Conservation (phyloP, 2,329 filamentous ascomycete genomes). For the Conoideocrella luteorostrata region DNA sequence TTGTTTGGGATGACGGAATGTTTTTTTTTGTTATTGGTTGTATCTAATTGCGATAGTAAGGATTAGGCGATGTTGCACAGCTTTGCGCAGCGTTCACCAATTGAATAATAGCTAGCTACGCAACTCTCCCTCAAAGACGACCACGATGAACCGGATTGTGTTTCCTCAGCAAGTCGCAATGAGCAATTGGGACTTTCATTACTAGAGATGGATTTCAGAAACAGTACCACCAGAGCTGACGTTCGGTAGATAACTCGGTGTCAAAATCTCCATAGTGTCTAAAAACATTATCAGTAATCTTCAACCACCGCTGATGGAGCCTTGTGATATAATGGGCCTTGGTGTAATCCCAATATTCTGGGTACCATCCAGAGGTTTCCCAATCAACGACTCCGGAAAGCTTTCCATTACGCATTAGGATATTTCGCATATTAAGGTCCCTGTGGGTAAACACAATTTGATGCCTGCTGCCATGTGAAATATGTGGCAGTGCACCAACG, state of each 20-base stretch:
- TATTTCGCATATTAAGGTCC: constrained; percentile 22
- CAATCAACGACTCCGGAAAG: constrained; percentile 22
- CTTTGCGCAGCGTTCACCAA: too few relatives aligned
- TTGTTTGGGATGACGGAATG: too few relatives aligned
- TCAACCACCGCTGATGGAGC: constrained; percentile 11
- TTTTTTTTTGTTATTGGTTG: too few relatives aligned
- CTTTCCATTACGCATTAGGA: constrained; percentile 19
- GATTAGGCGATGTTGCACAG: too few relatives aligned
- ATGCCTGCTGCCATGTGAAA: constrained; percentile 6
- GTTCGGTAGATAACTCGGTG: constrained; percentile 3
- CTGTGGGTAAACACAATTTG: constrained; percentile 37
- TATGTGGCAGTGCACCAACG: background rate
- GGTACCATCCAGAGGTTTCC: constrained; percentile 19
- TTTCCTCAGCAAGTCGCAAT: too few relatives aligned
- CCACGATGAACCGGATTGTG: too few relatives aligned
- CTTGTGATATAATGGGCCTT: constrained; percentile 12
- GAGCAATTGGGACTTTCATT: too few relatives aligned
- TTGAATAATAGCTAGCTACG: too few relatives aligned
- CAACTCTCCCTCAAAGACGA: too few relatives aligned
- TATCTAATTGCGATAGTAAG: too few relatives aligned
- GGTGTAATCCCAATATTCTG: constrained; percentile 19
- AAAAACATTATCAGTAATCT: constrained; percentile 5
- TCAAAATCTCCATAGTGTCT: background rate
- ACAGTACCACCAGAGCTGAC: constrained; percentile 7
- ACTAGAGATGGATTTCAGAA: constrained; percentile 1